Percentiles rank a stretch among this genome's conserved stretches.
These are phyloP conservation scores for Entoloma clypeatum DNA, from an alignment of 1,284 basidiomycete species.

Conservation along the genomic window DNA sequence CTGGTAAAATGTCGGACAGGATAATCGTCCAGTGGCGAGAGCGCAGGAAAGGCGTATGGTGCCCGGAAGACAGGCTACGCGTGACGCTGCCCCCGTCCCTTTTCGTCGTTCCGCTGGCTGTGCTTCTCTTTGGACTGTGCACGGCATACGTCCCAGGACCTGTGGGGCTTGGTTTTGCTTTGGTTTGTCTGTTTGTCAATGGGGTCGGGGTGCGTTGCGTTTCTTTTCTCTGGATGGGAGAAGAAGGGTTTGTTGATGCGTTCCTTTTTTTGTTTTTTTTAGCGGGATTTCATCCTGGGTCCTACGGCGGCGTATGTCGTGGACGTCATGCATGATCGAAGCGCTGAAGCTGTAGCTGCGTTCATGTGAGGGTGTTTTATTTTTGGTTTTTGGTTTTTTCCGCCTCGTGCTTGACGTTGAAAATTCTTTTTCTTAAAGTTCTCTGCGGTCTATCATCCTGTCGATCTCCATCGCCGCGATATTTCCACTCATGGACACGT, in stretches of 20 bases:
- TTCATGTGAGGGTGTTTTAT: slow-evolving; percentile 25
- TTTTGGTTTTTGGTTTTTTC: neutral
- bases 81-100: slow-evolving; percentile 14
- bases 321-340: slow-evolving; percentile 36
- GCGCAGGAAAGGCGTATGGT: slow-evolving; percentile 23
- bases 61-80: slow-evolving; percentile 22
- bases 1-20: slow-evolving; percentile 30
- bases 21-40: slow-evolving; percentile 25
- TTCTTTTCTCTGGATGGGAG: neutral
- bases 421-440: slow-evolving; percentile 18
- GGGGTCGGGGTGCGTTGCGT: slow-evolving; percentile 38
- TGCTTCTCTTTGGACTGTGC: slow-evolving; percentile 16
- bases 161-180: slow-evolving; percentile 24
- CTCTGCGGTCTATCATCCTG: slow-evolving; percentile 28
- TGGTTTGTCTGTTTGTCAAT: slow-evolving; percentile 35
- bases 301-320: slow-evolving; percentile 36
- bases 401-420: too few species aligned
- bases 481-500: slow-evolving; percentile 31
- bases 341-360: slow-evolving; percentile 36
- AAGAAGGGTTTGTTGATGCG: neutral
- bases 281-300: slow-evolving; percentile 32
- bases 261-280: neutral
- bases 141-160: slow-evolving; percentile 21
- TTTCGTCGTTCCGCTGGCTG: slow-evolving; percentile 16
- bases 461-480: slow-evolving; percentile 31